These are phyloP conservation scores for Aspergillus funiculosus DNA, from an alignment of 495 filamentous ascomycete genomes.

Conservation along the genomic window DNA sequence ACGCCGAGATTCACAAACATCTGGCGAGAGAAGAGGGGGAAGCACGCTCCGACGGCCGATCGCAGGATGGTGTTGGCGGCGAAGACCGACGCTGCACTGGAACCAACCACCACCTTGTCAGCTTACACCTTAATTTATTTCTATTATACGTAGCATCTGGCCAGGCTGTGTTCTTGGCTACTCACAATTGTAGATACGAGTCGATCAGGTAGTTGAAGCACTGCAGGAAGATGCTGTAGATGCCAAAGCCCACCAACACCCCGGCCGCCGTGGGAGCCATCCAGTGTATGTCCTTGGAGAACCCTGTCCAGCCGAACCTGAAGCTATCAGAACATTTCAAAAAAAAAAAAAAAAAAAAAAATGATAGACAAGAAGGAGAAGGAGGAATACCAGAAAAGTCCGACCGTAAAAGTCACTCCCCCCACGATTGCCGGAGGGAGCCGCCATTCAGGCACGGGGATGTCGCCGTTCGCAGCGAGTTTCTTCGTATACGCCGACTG, in stretches of 20 bases:
- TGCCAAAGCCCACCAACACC: slow-evolving; percentile 29
- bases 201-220: slow-evolving; percentile 40
- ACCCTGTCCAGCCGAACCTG: slow-evolving; percentile 40
- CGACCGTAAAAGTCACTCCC: slow-evolving; percentile 43
- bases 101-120: slow-evolving; percentile 10
- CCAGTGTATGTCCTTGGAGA: slow-evolving; percentile 32
- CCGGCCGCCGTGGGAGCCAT: slow-evolving; percentile 37
- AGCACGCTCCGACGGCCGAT: slow-evolving; percentile 68
- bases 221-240: slow-evolving; percentile 36
- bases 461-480: slow-evolving; percentile 28
- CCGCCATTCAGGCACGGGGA: slow-evolving; percentile 35
- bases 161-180: slow-evolving; percentile 21
- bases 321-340: slow-evolving; percentile 1
- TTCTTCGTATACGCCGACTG: slow-evolving; percentile 29
- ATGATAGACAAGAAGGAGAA: background rate
- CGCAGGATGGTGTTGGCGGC: slow-evolving; percentile 85
- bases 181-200: slow-evolving; percentile 61
- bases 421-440: slow-evolving; percentile 45
- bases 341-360: background rate
- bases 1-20: slow-evolving; percentile 77
- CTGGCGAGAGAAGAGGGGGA: slow-evolving; percentile 75
- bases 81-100: slow-evolving; percentile 79
- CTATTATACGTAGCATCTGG: background rate
- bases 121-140: no score
- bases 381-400: slow-evolving; percentile 45